phyloP scores from a whole-genome alignment of 495 filamentous ascomycete genomes.

The Penicillium canariense region DNA sequence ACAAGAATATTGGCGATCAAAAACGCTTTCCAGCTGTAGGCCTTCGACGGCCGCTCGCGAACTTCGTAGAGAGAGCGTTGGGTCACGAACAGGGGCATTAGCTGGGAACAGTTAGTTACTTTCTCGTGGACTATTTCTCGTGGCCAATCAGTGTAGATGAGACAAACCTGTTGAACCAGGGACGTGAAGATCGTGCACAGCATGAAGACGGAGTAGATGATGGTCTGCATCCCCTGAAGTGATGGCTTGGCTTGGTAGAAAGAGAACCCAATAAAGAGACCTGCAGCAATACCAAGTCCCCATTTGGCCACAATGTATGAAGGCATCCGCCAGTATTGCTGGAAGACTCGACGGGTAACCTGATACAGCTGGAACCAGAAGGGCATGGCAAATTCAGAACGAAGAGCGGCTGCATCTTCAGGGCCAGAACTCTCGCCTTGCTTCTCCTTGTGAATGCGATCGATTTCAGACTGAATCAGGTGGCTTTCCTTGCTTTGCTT shows the following conservation, averaged over 20 bases:
- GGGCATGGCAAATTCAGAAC: conserved; percentile 49
- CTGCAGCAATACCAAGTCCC: conserved; percentile 33
- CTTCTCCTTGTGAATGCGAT: conserved; percentile 54
- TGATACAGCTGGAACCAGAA: conserved; percentile 44
- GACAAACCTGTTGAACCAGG: conserved; percentile 50
- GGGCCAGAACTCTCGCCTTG: conserved; percentile 42
- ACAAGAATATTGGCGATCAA: conserved; percentile 60
- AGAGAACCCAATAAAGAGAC: conserved; percentile 65
- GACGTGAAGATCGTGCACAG: conserved; percentile 53
- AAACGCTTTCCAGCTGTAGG: conserved; percentile 72
- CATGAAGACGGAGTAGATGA: conserved; percentile 62
- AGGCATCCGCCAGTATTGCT: conserved; percentile 55
- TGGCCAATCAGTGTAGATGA: no score
- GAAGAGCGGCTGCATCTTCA: conserved; percentile 7
- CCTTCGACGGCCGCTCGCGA: conserved; percentile 63
- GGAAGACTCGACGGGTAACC: conserved; percentile 47
- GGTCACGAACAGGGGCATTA: conserved; percentile 64
- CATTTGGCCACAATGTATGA: conserved; percentile 42
- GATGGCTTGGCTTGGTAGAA: conserved; percentile 49
- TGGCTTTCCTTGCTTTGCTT: conserved; percentile 63
- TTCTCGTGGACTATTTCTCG: no score
- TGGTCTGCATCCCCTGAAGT: conserved; percentile 48
- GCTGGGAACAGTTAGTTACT: conserved; percentile 32
- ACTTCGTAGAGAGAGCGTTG: conserved; percentile 64
- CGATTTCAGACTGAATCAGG: conserved; percentile 64